Evolutionary conservation across 2,329 filamentous ascomycete species (phyloP), one percentile per base, ranked within the genome.

Genomic region (Ophiostoma montium): DNA sequence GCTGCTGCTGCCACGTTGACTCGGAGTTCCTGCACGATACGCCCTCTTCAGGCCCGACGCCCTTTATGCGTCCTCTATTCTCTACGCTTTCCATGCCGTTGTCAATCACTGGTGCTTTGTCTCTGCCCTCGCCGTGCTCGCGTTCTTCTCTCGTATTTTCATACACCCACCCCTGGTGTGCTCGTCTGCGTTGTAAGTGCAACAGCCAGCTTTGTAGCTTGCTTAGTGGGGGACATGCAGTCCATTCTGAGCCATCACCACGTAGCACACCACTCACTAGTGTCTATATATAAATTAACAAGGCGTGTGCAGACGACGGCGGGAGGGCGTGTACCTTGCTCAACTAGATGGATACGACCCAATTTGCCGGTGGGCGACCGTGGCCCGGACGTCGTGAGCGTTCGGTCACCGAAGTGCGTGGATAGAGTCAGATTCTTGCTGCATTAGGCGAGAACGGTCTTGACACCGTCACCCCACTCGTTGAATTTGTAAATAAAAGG

Each of bases 331-430:
- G 13, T 16, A 3, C n/a, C 15, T 42, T 16, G 10, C 39, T 42
- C 7, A 12, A 30, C 23, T 15, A 30, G 21, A 30, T 30, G 23
- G 16, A 16, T 42, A 31, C 51, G 54, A 51, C 53, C 60, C 59
- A 55, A 59, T 57, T 59, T 58, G 55, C 57, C 58, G 57, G 55
- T 57, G 54, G 54, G 50, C 56, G 57, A 57, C 57, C 56, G 55
- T 49, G 51, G 63, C 62, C 66, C 65, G 66, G 64, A 54, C 57
- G 41, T 58, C 61, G 57, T 59, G 62, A 57, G 53, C 57, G 32
- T 59, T 69, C 68, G 68, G 68, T 66, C 58, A 67, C 68, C 67
- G 67, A 70, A 67, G 60, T 57, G 61, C 59, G 60, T 63, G 60
- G 59, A 53, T 55, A 64, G 62, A 58, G 60, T 60, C 61, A 60